Conservation (phyloP, 768 basidiomycete species). For the Mycena vulgaris region DNA sequence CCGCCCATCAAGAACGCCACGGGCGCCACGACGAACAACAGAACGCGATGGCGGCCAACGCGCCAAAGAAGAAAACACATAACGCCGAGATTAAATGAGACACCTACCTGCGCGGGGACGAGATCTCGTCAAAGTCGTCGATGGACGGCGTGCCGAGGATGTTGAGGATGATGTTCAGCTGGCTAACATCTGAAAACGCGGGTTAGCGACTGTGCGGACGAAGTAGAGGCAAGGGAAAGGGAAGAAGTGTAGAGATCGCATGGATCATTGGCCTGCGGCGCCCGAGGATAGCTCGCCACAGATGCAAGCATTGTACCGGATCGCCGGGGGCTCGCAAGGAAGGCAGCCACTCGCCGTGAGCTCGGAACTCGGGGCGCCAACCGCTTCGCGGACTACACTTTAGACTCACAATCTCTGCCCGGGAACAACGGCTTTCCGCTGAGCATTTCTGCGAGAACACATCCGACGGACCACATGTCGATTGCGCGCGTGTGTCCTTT, state of each 20-base stretch:
- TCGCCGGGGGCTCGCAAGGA: too few relatives aligned
- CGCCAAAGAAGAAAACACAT: too few relatives aligned
- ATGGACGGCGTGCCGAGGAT: conserved; percentile 93
- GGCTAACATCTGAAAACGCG: conserved; percentile 84
- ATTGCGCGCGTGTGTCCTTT: conserved; percentile 66
- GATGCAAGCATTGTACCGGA: too few relatives aligned
- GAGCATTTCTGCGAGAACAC: conserved; percentile 92
- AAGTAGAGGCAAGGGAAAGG: not conserved
- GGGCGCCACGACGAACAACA: too few relatives aligned
- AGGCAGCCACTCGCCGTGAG: too few relatives aligned
- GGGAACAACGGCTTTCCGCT: conserved; percentile 95
- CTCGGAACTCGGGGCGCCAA: conserved; percentile 31
- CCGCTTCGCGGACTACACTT: not conserved
- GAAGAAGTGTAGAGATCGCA: too few relatives aligned
- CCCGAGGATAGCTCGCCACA: too few relatives aligned
- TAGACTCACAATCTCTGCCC: conserved; percentile 86
- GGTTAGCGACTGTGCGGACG: conserved; percentile 23
- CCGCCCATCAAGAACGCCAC: too few relatives aligned
- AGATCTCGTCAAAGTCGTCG: conserved; percentile 96
- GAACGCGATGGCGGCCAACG: too few relatives aligned
- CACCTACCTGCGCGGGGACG: conserved; percentile 49
- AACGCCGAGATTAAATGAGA: too few relatives aligned
- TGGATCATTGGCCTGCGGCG: too few relatives aligned
- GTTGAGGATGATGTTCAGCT: conserved; percentile 92
- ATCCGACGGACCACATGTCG: conserved; percentile 91